These are phyloP conservation scores for Puccinia novopanici DNA, from an alignment of 1,284 basidiomycete genomes.

Conservation along the genomic window DNA sequence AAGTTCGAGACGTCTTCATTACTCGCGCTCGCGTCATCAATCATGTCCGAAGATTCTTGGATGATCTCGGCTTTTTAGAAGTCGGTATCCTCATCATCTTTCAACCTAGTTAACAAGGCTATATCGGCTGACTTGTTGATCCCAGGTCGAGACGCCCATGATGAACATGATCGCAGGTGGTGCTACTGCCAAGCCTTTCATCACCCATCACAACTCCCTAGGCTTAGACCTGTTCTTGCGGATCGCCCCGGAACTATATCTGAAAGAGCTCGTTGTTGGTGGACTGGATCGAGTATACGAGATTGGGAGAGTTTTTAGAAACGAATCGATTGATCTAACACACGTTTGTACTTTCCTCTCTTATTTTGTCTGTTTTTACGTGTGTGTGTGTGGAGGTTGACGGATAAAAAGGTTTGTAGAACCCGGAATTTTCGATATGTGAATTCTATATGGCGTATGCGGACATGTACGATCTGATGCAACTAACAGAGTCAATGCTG, in stretches of 20 bases:
- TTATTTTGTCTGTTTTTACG: not conserved
- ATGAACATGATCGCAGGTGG: conserved; percentile 96
- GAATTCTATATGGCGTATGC: conserved; percentile 99
- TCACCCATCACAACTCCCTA: conserved; percentile 99
- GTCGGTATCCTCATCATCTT: not conserved
- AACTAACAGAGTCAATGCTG: conserved; percentile 87
- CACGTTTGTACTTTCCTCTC: conserved; percentile 84
- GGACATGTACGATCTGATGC: conserved; percentile 99
- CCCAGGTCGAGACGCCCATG: conserved; percentile 89
- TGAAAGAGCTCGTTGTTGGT: conserved; percentile 96
- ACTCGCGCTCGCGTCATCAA: conserved; percentile 67
- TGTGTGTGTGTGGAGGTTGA: not conserved
- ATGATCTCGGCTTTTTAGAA: conserved; percentile 92
- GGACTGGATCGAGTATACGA: conserved; percentile 97
- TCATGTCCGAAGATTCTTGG: conserved; percentile 71
- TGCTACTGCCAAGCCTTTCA: conserved; percentile 96
- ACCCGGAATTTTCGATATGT: conserved; percentile 73
- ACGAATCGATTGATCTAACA: conserved; percentile 97
- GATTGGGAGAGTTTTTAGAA: conserved; percentile 96
- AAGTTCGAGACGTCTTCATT: conserved; percentile 87
- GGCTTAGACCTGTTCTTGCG: conserved; percentile 97
- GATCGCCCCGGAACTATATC: conserved; percentile 94
- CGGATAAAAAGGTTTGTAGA: conserved; percentile 51
- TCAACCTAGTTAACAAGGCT: not conserved
- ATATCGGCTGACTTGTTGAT: not conserved